Evolutionary conservation across 352 stramenopile species (phyloP).

Genomic region (Phytophthora pluvialis): DNA sequence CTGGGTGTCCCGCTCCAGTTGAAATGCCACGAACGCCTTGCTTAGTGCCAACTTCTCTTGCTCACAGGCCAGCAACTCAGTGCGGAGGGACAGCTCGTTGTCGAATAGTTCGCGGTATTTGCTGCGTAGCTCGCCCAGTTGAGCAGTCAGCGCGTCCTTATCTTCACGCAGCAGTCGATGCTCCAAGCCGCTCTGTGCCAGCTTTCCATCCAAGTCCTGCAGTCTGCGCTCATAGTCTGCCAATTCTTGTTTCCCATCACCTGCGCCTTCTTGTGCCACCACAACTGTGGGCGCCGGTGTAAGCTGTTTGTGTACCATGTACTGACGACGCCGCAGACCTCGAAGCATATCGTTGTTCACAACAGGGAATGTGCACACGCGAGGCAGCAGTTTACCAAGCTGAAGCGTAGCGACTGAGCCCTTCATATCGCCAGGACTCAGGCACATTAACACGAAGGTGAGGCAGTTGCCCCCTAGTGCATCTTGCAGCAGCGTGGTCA

Average conservation of each 20-base stretch:
- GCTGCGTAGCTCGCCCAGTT: constrained; percentile 52
- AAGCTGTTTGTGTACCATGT: constrained; percentile 17
- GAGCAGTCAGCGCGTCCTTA: constrained; percentile 47
- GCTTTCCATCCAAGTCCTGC: constrained; percentile 50
- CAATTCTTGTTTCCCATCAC: constrained; percentile 10
- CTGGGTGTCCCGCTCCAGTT: constrained; percentile 52
- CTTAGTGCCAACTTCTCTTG: constrained; percentile 74
- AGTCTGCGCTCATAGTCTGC: constrained; percentile 31
- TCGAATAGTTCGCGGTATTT: constrained; percentile 74
- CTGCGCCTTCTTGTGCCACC: neutral
- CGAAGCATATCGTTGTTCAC: constrained; percentile 67
- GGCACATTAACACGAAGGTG: constrained; percentile 49
- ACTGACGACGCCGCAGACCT: constrained; percentile 44
- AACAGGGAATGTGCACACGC: constrained; percentile 51
- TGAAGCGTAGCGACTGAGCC: constrained; percentile 50
- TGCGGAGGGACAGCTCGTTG: constrained; percentile 62
- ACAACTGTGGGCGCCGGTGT: neutral
- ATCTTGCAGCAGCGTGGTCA: constrained; percentile 57
- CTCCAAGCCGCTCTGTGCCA: constrained; percentile 46
- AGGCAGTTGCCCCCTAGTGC: constrained; percentile 61
- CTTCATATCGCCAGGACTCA: constrained; percentile 45
- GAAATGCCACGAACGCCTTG: constrained; percentile 72
- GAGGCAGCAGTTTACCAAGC: constrained; percentile 38
- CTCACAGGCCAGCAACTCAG: constrained; percentile 64
- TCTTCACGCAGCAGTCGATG: constrained; percentile 57